phyloP scores from a whole-genome alignment of 2,329 filamentous ascomycete species.

The Didymellaceae sp. region DNA sequence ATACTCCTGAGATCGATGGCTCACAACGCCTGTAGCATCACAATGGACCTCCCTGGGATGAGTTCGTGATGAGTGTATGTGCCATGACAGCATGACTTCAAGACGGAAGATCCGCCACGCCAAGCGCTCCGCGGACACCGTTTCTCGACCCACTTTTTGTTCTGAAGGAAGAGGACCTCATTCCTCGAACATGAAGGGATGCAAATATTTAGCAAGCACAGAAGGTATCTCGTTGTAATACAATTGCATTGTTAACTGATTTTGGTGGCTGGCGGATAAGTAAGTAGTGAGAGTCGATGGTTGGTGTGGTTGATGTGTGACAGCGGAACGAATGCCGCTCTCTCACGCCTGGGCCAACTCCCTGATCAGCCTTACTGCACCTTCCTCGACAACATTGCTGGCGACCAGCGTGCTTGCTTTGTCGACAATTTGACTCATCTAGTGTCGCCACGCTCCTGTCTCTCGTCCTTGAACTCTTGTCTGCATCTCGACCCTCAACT shows the following conservation, averaged over 20 bases:
- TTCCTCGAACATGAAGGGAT: no score
- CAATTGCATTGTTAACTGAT: not conserved
- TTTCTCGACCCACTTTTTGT: constrained; percentile 3
- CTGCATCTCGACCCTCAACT: no score
- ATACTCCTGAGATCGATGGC: not conserved
- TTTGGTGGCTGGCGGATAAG: no score
- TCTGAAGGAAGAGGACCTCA: no score
- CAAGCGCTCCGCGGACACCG: constrained; percentile 14
- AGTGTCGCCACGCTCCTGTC: no score
- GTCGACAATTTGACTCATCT: no score
- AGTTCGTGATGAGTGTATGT: not conserved
- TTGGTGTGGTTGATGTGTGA: not conserved
- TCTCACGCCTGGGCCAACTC: not conserved
- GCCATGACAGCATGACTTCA: constrained; percentile 5
- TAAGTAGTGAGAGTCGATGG: not conserved
- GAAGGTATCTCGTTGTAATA: not conserved
- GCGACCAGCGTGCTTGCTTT: no score
- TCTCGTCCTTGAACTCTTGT: no score
- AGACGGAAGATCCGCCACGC: constrained; percentile 8
- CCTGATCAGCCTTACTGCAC: not conserved
- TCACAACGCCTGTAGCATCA: not conserved
- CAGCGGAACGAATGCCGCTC: not conserved
- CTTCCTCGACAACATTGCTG: not conserved
- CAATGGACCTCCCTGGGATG: not conserved
- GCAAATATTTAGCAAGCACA: no score